A percentile compares a stretch with the other conserved stretches of the same genome.
phyloP scores from a whole-genome alignment of 768 basidiomycete species.

The Lactifluus hygrophoroides region DNA sequence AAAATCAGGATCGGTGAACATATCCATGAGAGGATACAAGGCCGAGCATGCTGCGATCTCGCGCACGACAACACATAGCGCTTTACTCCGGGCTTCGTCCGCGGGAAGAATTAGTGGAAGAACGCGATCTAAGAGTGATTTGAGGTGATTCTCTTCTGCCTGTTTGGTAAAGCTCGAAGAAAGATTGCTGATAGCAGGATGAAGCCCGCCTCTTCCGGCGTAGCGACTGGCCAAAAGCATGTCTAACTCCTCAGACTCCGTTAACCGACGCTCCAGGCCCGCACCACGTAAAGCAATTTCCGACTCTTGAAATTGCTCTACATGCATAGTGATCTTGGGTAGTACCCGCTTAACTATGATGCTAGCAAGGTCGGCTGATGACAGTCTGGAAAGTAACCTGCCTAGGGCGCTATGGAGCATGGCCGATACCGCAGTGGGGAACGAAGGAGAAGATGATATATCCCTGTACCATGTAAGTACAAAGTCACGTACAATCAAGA shows the following conservation, averaged over 20 bases:
- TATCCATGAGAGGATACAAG: slow-evolving; percentile 81
- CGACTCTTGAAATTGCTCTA: slow-evolving; percentile 86
- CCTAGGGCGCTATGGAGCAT: slow-evolving; percentile 61
- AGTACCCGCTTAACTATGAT: slow-evolving; percentile 77
- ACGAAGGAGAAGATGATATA: slow-evolving; percentile 79
- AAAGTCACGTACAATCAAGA: slow-evolving; percentile 80
- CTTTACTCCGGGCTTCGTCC: slow-evolving; percentile 61
- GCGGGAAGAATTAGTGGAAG: slow-evolving; percentile 70
- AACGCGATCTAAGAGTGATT: slow-evolving; percentile 57
- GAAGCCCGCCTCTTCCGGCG: slow-evolving; percentile 59
- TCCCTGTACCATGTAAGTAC: slow-evolving; percentile 83
- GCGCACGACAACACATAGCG: slow-evolving; percentile 61
- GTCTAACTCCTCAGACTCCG: slow-evolving; percentile 87
- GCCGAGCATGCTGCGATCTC: slow-evolving; percentile 81
- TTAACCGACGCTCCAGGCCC: slow-evolving; percentile 70
- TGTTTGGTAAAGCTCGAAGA: slow-evolving; percentile 86
- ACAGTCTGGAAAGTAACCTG: slow-evolving; percentile 46
- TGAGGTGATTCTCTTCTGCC: slow-evolving; percentile 80
- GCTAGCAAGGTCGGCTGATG: slow-evolving; percentile 59
- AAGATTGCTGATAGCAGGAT: slow-evolving; percentile 81
- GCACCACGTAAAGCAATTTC: slow-evolving; percentile 81
- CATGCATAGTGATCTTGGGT: slow-evolving; percentile 82
- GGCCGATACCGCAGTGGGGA: slow-evolving; percentile 76
- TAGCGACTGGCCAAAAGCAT: slow-evolving; percentile 78
- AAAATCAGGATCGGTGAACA: slow-evolving; percentile 92